A percentile compares a stretch with the other conserved stretches of the same genome.
Conservation (phyloP, 2,329 filamentous ascomycete genomes). For the Sporothrix protearum region DNA sequence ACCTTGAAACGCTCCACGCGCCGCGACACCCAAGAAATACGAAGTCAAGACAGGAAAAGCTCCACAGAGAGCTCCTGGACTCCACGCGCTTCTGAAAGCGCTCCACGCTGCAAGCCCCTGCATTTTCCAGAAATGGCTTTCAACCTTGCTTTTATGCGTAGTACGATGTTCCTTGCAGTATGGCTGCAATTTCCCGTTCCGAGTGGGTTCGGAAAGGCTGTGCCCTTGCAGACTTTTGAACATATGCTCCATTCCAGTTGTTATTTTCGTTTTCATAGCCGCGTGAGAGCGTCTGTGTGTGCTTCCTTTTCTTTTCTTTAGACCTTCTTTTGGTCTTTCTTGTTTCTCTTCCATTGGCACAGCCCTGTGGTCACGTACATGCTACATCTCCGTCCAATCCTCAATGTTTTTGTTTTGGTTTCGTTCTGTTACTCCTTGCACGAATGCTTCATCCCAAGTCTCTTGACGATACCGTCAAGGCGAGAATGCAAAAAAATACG, state of each 20-base stretch:
- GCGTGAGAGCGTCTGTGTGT: not conserved
- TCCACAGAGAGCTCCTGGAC: not conserved
- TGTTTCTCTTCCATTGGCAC: slow-evolving; percentile 4
- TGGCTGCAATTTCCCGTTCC: slow-evolving; percentile 1
- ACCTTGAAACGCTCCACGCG: not conserved
- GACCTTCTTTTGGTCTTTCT: not conserved
- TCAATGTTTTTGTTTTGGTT: not conserved
- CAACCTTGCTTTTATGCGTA: too few relatives aligned
- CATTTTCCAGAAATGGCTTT: not conserved
- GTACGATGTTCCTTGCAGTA: not conserved
- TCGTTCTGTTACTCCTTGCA: not conserved
- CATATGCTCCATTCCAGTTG: not conserved
- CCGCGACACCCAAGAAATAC: too few relatives aligned
- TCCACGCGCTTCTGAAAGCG: not conserved
- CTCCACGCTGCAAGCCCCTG: not conserved
- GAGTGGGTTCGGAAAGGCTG: not conserved
- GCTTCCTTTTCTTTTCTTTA: not conserved
- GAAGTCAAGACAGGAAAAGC: not conserved
- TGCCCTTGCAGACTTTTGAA: not conserved
- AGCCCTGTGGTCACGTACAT: not conserved
- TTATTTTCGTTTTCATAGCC: not conserved
- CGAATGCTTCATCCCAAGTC: not conserved
- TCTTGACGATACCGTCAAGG: not conserved
- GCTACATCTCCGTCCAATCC: not conserved
- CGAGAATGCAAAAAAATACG: not conserved